Evolutionary conservation across 352 stramenopile genomes (phyloP).

Genomic region (Pythium brassicae): DNA sequence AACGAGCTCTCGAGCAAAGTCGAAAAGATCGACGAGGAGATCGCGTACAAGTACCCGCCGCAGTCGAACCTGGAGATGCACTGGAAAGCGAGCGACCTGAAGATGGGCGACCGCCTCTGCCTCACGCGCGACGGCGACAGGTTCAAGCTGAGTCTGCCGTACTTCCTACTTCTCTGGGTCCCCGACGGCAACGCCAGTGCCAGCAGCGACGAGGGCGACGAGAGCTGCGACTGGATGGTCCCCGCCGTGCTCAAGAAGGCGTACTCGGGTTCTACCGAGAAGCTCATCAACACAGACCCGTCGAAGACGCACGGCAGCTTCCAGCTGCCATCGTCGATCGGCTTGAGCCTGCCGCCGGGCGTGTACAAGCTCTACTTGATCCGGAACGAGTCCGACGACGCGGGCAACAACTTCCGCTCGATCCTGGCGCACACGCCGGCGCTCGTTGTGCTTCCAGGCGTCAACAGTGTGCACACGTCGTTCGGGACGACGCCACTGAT

Average conservation of each 20-base stretch:
- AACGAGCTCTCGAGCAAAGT: slow-evolving; percentile 16
- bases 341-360: slow-evolving; percentile 39
- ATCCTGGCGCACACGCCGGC: slow-evolving; percentile 22
- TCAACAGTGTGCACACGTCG: slow-evolving; percentile 50
- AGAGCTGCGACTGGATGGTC: slow-evolving; percentile 35
- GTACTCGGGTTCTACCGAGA: slow-evolving; percentile 21
- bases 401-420: slow-evolving; percentile 22
- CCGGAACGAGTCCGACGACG: slow-evolving; percentile 26
- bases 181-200: background rate
- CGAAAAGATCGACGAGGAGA: slow-evolving; percentile 13
- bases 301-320: slow-evolving; percentile 15
- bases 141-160: slow-evolving; percentile 35
- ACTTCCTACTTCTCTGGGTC: slow-evolving; percentile 42
- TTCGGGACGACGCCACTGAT: slow-evolving; percentile 58
- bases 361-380: slow-evolving; percentile 42
- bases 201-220: slow-evolving; percentile 2
- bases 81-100: slow-evolving; percentile 25
- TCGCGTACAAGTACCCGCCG: slow-evolving; percentile 34
- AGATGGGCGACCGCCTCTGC: slow-evolving; percentile 30
- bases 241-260: slow-evolving; percentile 21
- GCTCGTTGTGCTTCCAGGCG: slow-evolving; percentile 34
- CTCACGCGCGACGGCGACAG: slow-evolving; percentile 36
- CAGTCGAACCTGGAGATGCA: slow-evolving; percentile 31
- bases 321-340: slow-evolving; percentile 34
- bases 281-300: slow-evolving; percentile 17